A percentile compares a stretch with the other conserved stretches of the same genome.
Evolutionary conservation across 2,329 filamentous ascomycete genomes (phyloP).

Genomic region (Xylariaceae sp.): DNA sequence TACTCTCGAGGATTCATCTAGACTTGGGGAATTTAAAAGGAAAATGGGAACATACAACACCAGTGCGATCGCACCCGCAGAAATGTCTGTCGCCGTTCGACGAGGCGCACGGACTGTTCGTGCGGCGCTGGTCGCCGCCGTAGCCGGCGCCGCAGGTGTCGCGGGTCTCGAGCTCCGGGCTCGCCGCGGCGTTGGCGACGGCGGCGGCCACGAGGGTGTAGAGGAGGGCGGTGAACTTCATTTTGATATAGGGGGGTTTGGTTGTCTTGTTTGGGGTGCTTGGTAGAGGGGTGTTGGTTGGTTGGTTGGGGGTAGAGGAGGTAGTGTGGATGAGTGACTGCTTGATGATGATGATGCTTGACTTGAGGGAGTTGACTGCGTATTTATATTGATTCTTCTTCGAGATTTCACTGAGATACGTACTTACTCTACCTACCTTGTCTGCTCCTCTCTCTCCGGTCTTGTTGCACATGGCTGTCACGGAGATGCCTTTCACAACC

Average conservation of each 20-base stretch:
- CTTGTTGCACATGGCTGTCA: too few relatives aligned
- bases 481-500: too few relatives aligned
- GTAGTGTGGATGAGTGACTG: too few relatives aligned
- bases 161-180: slow-evolving; percentile 7
- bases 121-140: slow-evolving; percentile 18
- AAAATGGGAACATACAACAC: slow-evolving; percentile 11
- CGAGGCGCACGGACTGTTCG: slow-evolving; percentile 18
- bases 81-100: slow-evolving; percentile 19
- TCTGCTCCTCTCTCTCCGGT: too few relatives aligned
- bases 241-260: slow-evolving; percentile 4
- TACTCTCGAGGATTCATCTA: neutral
- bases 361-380: too few relatives aligned
- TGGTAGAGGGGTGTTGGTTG: neutral
- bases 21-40: too few relatives aligned
- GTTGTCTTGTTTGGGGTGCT: neutral
- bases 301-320: too few relatives aligned
- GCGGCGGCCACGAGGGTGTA: slow-evolving; percentile 7
- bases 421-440: too few relatives aligned
- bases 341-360: too few relatives aligned
- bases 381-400: too few relatives aligned
- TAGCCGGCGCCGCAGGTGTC: slow-evolving; percentile 20
- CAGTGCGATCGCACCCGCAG: slow-evolving; percentile 20
- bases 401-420: too few relatives aligned
- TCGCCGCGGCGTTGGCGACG: slow-evolving; percentile 9
- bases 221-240: slow-evolving; percentile 16